Percentiles rank a stretch among this genome's conserved stretches.
These are phyloP conservation scores for Colletotrichum noveboracense DNA, from an alignment of 2,329 filamentous ascomycete species.

Conservation along the genomic window DNA sequence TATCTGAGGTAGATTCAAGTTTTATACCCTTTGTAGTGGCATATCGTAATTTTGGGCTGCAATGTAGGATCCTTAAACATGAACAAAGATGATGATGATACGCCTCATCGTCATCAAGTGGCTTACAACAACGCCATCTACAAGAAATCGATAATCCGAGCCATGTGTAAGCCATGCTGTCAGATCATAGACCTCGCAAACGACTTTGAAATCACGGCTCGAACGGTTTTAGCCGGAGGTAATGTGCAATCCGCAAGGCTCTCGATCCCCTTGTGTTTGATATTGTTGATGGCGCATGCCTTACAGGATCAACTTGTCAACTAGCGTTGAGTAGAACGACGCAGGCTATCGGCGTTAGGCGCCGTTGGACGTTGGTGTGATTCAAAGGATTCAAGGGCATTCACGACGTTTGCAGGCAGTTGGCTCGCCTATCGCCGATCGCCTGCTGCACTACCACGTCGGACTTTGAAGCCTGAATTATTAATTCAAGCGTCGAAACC, in stretches of 20 bases:
- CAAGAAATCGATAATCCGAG: neutral
- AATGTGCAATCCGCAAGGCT: neutral
- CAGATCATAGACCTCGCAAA: neutral
- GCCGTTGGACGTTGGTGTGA: neutral
- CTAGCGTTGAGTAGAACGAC: neutral
- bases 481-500: neutral
- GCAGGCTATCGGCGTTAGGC: neutral
- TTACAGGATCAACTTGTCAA: neutral
- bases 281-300: neutral
- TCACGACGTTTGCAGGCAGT: no score
- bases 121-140: neutral
- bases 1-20: neutral
- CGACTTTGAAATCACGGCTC: neutral
- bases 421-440: neutral
- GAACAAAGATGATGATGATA: neutral
- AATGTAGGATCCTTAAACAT: neutral
- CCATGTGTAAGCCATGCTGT: neutral
- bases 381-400: neutral
- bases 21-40: neutral
- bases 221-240: neutral
- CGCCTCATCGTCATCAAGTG: neutral
- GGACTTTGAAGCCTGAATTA: neutral
- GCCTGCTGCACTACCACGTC: neutral
- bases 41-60: neutral
- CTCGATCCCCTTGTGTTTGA: neutral